phyloP scores from a whole-genome alignment of 129 eudicot species.

The Pseudognaphalium luteoalbum region DNA sequence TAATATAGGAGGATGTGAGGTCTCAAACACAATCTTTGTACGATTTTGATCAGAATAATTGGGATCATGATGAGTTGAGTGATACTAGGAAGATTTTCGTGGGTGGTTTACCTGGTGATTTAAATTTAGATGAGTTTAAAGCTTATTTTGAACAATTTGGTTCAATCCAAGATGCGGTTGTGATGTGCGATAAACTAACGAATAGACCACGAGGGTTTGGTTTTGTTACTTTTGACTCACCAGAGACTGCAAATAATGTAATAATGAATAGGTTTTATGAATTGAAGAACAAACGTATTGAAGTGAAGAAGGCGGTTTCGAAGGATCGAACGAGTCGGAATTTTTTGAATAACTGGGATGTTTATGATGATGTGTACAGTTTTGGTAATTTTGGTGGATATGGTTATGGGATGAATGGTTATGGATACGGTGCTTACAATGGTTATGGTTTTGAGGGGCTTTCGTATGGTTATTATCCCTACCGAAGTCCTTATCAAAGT shows the following conservation, averaged over 20 bases:
- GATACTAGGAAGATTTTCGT: conserved; percentile 32
- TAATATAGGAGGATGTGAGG: conserved; percentile 25
- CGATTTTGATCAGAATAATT: conserved; percentile 6
- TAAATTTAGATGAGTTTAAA: conserved; percentile 31
- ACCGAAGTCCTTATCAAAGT: conserved; percentile 8
- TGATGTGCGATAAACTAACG: conserved; percentile 27
- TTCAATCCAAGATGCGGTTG: conserved; percentile 29
- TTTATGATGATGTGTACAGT: conserved; percentile 7
- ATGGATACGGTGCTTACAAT: conserved; percentile 16
- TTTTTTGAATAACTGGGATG: background rate
- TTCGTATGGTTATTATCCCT: conserved; percentile 20
- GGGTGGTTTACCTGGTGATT: conserved; percentile 33
- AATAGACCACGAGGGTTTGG: conserved; percentile 39
- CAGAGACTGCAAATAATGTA: conserved; percentile 29
- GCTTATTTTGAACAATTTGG: conserved; percentile 35
- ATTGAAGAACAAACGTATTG: conserved; percentile 31
- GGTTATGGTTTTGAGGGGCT: conserved; percentile 21
- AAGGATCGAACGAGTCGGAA: conserved; percentile 18
- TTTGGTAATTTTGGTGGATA: conserved; percentile 18
- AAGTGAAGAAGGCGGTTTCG: conserved; percentile 36
- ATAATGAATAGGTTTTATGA: conserved; percentile 19
- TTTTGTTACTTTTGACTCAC: conserved; percentile 35
- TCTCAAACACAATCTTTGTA: conserved; percentile 16
- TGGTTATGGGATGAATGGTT: conserved; percentile 15
- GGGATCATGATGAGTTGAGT: background rate